Evolutionary conservation across 164 flowering plant genomes (phyloP).

Genomic region (Sextonia rubra): DNA sequence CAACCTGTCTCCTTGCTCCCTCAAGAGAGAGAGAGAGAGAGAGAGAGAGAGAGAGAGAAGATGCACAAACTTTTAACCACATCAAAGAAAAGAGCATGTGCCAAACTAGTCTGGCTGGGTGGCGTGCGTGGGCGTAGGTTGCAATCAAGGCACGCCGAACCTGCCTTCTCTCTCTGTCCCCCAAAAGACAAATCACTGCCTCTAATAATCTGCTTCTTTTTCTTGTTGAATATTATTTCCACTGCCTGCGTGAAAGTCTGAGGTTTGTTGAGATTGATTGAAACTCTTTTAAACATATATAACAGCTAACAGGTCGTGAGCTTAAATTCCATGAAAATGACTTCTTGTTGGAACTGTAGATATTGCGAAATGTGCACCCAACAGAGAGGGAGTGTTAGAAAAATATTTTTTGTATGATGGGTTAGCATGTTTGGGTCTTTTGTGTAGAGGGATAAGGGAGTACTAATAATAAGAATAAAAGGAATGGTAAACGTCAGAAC

Average conservation of each 20-base stretch:
- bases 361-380: no score
- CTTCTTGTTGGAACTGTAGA: no score
- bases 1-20: not conserved
- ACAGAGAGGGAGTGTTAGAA: no score
- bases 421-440: no score
- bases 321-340: no score
- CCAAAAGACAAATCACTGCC: not conserved
- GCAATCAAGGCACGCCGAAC: not conserved
- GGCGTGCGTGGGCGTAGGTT: not conserved
- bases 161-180: not conserved
- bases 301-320: no score
- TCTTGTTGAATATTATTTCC: not conserved
- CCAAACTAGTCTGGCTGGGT: not conserved
- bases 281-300: no score
- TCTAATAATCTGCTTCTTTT: not conserved
- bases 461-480: no score
- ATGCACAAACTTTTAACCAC: not conserved
- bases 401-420: no score
- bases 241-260: not conserved
- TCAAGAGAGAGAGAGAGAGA: not conserved
- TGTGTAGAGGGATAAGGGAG: no score
- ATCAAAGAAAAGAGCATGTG: not conserved
- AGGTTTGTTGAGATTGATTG: no score
- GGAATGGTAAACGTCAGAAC: not conserved
- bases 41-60: not conserved